A percentile compares a stretch with the other conserved stretches of the same genome.
Conservation (phyloP, 2,329 filamentous ascomycete genomes). For the Colletotrichum spinosum region DNA sequence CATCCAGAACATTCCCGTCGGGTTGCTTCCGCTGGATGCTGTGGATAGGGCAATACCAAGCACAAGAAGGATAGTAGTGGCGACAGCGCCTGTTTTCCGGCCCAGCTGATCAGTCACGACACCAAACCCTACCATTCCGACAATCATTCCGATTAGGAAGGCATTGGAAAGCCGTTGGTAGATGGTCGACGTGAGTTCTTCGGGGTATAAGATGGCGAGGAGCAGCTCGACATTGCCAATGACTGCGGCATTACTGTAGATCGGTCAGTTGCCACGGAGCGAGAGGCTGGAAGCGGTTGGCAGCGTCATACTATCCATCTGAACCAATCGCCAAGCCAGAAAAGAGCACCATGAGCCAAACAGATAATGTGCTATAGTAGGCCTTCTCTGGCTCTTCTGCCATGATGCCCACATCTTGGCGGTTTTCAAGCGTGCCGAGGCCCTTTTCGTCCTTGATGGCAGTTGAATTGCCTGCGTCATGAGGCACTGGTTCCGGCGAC, state of each 20-base stretch:
- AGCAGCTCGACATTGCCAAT: slow-evolving; percentile 59
- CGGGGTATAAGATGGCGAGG: slow-evolving; percentile 54
- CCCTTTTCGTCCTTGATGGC: not conserved
- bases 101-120: slow-evolving; percentile 61
- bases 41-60: slow-evolving; percentile 59
- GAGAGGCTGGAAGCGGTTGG: slow-evolving; percentile 11
- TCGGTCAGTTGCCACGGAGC: slow-evolving; percentile 3
- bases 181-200: slow-evolving; percentile 55
- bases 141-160: slow-evolving; percentile 66
- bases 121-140: slow-evolving; percentile 67
- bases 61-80: slow-evolving; percentile 59
- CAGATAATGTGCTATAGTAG: slow-evolving; percentile 54
- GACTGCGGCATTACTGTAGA: slow-evolving; percentile 53
- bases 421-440: not conserved
- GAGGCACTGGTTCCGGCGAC: too few relatives aligned
- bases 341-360: slow-evolving; percentile 57
- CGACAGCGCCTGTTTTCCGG: slow-evolving; percentile 59
- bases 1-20: slow-evolving; percentile 62
- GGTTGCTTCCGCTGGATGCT: slow-evolving; percentile 53
- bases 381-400: slow-evolving; percentile 38
- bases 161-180: slow-evolving; percentile 66
- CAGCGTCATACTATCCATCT: slow-evolving; percentile 53
- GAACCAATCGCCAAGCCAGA: slow-evolving; percentile 58
- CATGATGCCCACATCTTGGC: not conserved
- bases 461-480: not conserved